Conservation (phyloP, 805 yeast species). For the Candida succiphila region DNA sequence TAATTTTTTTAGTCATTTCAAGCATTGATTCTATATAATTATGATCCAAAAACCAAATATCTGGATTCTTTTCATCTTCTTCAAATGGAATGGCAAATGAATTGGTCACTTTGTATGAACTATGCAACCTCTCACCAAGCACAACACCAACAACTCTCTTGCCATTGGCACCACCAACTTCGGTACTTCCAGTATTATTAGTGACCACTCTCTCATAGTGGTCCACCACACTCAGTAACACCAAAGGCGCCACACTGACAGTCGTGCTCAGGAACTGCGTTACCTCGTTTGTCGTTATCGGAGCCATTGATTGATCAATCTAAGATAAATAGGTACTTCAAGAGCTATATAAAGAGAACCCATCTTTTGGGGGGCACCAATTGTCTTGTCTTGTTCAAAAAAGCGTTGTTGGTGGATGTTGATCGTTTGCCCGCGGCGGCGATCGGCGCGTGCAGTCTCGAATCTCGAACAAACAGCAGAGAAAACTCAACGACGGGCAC, state of each 20-base stretch:
- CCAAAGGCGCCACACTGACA: constrained; percentile 93
- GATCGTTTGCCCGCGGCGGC: background rate
- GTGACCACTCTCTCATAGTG: constrained; percentile 81
- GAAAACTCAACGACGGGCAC: too few species aligned
- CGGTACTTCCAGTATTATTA: constrained; percentile 3
- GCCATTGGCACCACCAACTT: constrained; percentile 28
- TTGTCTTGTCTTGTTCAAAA: background rate
- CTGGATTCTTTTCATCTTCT: constrained; percentile 86
- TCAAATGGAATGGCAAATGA: constrained; percentile 97
- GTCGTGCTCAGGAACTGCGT: constrained; percentile 26
- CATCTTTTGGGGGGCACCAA: background rate
- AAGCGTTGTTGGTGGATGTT: background rate
- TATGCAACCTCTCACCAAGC: constrained; percentile 85
- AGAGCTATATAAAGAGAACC: too few species aligned
- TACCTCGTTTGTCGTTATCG: background rate
- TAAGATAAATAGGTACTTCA: background rate
- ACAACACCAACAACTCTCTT: constrained; percentile 93
- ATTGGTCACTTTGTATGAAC: constrained; percentile 64
- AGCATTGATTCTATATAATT: constrained; percentile 94
- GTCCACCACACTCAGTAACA: constrained; percentile 86
- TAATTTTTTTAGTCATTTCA: constrained; percentile 95
- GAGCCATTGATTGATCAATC: background rate
- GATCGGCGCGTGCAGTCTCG: too few species aligned
- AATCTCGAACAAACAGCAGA: too few species aligned
- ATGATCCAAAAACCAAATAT: constrained; percentile 96